Evolutionary conservation across 306 rosid species (phyloP), one percentile per base, ranked within the genome.

Genomic region (Spatholobus suberectus): DNA sequence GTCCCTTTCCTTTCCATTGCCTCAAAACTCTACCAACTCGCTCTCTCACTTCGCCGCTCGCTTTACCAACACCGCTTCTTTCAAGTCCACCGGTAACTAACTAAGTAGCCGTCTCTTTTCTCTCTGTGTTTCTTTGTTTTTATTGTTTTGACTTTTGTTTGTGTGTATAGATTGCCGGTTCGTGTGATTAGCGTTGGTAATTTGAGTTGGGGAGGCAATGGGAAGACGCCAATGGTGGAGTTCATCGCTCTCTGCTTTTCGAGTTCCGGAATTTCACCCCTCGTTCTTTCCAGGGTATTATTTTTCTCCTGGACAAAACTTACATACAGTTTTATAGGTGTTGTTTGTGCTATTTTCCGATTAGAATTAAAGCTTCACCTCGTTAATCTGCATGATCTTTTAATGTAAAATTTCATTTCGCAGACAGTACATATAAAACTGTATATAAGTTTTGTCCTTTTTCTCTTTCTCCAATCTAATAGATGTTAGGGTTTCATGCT

Each of bases 121-220:
- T 57, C 29, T 18, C 17, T 51, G 9, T 29, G 21, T 62, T 78
- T 84, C 70, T 15, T 9, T 35, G 29, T 34, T 41, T 4, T 12
- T 27, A 0, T 69, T 0, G 20, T 34, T 80, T 20, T n/a, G n/a
- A n/a, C n/a, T n/a, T n/a, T n/a, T n/a, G n/a, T n/a, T n/a, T 23
- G 27, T 73, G 66, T 27, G 91, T 87, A 85, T 89, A 86, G 97
- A 84, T 90, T 96, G 83, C 88, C 91, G 2, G 79, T 96, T 67
- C 93, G 93, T 18, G 94, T 93, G 68, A 89, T 96, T 5, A 93
- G 99, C 83, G 87, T 96, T 15, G 98, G 99, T 58, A 96, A 93
- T 90, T 89, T 93, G 89, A 93, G 93, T 1, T 96, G 99, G 99
- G 98, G 98, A 59, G 99, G 98, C 74, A 95, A 92, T 87, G 97